Evolutionary conservation across 2,329 filamentous ascomycete genomes (phyloP), one percentile per base, ranked within the genome.

Genomic region (Venturia asperata): DNA sequence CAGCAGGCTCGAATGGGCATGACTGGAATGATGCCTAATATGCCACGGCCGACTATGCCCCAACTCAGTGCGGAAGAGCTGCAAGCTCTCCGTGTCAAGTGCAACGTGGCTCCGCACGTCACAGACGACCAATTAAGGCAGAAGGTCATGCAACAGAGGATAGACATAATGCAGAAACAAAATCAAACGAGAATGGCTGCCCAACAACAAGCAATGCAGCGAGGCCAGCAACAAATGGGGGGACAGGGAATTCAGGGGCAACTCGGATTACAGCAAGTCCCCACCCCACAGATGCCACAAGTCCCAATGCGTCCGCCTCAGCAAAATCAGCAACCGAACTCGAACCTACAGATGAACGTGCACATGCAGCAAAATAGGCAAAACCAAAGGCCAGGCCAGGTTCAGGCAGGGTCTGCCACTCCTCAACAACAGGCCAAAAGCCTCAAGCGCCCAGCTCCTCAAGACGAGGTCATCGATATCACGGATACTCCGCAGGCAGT

Each of bases 1-100:
- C 60, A 61, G 39, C 60, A 61, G 37, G 60, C n/a, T 9, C 60
- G 60, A 27, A 61, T 61, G 60, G 60, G 39, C n/a, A 45, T 45
- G 60, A 61, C 42, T 27, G 60, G 60, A 2, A 45, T 42, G 39
- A 43, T 61, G 60, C 37, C 60, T 15, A 17, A 6, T 42, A 43
- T 61, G 60, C n/a, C 34, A 45, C 39, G 60, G 10, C 39, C 39
- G 19, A 61, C n/a, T 27, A 11, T 58, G 27, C 52, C 27, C 30
- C 52, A 58, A 30, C 52, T 27, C 39, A 61, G 21, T 15, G 39
- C 60, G 9, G 39, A 61, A 27, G 60, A 43, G 17, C 9, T 61
- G 37, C 39, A 42, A 45, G 21, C 34, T 43, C 11, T 61, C 21
- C 60, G 60, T 19, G 19, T 41, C 39, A 42, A 61, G 37, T 37